These are phyloP conservation scores for Penicillium parvum DNA, from an alignment of 495 filamentous ascomycete genomes.

Conservation along the genomic window DNA sequence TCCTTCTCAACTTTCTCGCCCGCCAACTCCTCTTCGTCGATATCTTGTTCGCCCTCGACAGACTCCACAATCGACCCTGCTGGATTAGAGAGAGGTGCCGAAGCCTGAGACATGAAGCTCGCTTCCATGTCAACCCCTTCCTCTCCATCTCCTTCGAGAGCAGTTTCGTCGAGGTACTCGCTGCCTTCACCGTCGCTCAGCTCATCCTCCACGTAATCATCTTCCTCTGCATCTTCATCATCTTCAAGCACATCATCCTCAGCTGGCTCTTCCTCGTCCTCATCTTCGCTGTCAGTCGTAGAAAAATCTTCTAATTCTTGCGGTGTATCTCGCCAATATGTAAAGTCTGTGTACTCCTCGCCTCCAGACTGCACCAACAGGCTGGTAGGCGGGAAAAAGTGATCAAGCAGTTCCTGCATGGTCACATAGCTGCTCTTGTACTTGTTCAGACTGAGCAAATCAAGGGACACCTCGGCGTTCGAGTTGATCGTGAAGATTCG, in stretches of 20 bases:
- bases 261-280: constrained; percentile 41
- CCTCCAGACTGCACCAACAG: constrained; percentile 71
- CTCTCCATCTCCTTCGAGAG: constrained; percentile 30
- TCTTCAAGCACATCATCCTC: constrained; percentile 41
- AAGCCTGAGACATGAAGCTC: constrained; percentile 56
- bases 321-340: constrained; percentile 76
- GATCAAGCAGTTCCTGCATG: constrained; percentile 93
- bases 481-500: constrained; percentile 99
- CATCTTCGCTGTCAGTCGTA: constrained; percentile 64
- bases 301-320: constrained; percentile 75
- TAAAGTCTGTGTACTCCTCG: constrained; percentile 86
- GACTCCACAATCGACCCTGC: constrained; percentile 38
- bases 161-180: constrained; percentile 38
- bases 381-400: constrained; percentile 87
- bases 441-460: constrained; percentile 85
- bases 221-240: constrained; percentile 39
- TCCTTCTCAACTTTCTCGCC: constrained; percentile 15
- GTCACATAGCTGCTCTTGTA: constrained; percentile 96
- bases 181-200: constrained; percentile 37
- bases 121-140: constrained; percentile 47
- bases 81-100: constrained; percentile 46
- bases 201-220: constrained; percentile 34
- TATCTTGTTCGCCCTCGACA: constrained; percentile 20
- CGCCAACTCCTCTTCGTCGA: constrained; percentile 5
- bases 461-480: constrained; percentile 92